A percentile compares a stretch with the other conserved stretches of the same genome.
Conservation (phyloP, 1,284 basidiomycete genomes). For the Coniophora puteana region DNA sequence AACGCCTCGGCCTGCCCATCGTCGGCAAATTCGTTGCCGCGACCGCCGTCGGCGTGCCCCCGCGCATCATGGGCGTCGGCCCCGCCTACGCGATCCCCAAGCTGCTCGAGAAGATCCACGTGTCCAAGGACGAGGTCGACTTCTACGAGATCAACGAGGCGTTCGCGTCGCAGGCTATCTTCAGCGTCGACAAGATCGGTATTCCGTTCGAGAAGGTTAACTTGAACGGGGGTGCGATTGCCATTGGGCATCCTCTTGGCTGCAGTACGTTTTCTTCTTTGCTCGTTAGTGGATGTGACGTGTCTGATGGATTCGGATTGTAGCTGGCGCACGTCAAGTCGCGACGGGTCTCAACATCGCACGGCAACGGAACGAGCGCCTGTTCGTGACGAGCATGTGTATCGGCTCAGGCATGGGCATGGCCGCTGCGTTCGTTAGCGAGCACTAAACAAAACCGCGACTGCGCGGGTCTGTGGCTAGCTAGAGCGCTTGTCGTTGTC, state of each 20-base stretch:
- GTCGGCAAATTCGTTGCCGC: slow-evolving; percentile 89
- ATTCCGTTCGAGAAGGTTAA: slow-evolving; percentile 84
- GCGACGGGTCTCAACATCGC: slow-evolving; percentile 83
- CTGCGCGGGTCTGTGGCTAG: too few relatives aligned
- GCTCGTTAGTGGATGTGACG: slow-evolving; percentile 4
- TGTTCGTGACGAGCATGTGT: slow-evolving; percentile 94
- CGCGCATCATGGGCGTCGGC: slow-evolving; percentile 88
- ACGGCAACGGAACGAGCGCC: slow-evolving; percentile 69
- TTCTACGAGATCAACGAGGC: slow-evolving; percentile 97
- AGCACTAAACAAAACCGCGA: slow-evolving; percentile 49
- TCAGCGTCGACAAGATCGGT: slow-evolving; percentile 72
- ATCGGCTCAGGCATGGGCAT: slow-evolving; percentile 93
- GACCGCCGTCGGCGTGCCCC: slow-evolving; percentile 80
- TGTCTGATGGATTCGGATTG: slow-evolving; percentile 10
- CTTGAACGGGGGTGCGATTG: slow-evolving; percentile 86
- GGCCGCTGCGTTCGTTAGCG: slow-evolving; percentile 79
- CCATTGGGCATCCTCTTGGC: slow-evolving; percentile 83
- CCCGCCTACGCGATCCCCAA: slow-evolving; percentile 90
- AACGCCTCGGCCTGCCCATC: slow-evolving; percentile 87
- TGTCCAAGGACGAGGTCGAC: slow-evolving; percentile 78
- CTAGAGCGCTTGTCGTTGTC: not conserved
- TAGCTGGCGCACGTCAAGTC: slow-evolving; percentile 85
- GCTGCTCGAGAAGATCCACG: slow-evolving; percentile 69
- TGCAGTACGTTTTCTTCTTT: slow-evolving; percentile 54
- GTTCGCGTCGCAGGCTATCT: slow-evolving; percentile 86